These are phyloP conservation scores for Myrica gale DNA, from an alignment of 306 rosid genomes.

Conservation along the genomic window DNA sequence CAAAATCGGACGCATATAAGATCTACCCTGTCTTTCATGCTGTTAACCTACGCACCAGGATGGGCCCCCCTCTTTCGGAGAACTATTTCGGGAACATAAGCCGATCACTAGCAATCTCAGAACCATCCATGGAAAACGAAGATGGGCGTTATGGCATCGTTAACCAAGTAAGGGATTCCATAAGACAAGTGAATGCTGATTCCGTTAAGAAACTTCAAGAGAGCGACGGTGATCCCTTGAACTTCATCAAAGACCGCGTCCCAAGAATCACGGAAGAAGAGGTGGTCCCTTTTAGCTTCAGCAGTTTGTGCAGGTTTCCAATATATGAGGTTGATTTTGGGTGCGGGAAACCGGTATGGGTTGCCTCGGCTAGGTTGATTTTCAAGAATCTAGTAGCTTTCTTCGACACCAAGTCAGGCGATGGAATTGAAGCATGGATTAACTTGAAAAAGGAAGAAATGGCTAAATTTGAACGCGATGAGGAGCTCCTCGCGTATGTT, in stretches of 20 bases:
- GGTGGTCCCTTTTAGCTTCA: background rate
- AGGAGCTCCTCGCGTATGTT: background rate
- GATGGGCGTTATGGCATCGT: background rate
- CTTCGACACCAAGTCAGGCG: constrained; percentile 25
- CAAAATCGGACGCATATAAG: background rate
- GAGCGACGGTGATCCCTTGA: background rate
- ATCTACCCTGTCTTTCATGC: background rate
- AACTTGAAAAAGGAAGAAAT: constrained; percentile 36
- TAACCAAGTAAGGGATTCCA: background rate
- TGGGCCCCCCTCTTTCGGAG: constrained; percentile 8
- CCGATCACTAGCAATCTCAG: background rate
- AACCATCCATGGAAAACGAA: background rate
- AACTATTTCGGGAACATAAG: constrained; percentile 6
- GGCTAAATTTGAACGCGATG: constrained; percentile 18
- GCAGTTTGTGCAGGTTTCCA: constrained; percentile 5
- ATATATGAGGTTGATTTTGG: constrained; percentile 41
- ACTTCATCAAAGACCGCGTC: background rate
- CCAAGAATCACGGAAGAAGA: background rate
- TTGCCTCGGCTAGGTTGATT: constrained; percentile 22
- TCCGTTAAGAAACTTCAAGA: constrained; percentile 1
- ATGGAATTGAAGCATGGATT: constrained; percentile 41
- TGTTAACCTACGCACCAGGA: constrained; percentile 12
- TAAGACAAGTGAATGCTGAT: background rate
- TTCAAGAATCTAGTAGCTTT: constrained; percentile 18
- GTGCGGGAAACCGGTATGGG: constrained; percentile 47